Evolutionary conservation across 148 eudicot species (phyloP).

Genomic region (Linanthus parryae): DNA sequence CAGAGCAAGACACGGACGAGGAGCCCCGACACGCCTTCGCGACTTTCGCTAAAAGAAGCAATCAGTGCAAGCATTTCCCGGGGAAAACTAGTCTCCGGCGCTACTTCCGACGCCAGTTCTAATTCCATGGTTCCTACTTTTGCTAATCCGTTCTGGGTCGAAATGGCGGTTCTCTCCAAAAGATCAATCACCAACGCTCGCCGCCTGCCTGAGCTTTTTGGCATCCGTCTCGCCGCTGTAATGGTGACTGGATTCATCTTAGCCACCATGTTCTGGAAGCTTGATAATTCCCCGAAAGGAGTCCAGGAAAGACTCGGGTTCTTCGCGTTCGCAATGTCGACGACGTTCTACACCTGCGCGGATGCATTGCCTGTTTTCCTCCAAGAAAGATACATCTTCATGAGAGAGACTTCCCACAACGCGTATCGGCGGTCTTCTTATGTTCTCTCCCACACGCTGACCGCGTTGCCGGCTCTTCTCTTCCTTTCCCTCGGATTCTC

Average conservation of each 20-base stretch:
- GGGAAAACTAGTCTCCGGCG: conserved; percentile 78
- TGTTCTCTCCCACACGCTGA: conserved; percentile 2
- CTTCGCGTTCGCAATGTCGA: conserved; percentile 86
- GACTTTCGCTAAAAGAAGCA: conserved; percentile 52
- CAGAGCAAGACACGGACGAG: conserved; percentile 13
- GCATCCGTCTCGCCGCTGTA: conserved; percentile 59
- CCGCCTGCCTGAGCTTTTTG: conserved; percentile 62
- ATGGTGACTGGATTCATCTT: conserved; percentile 64
- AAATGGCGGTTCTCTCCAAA: conserved; percentile 51
- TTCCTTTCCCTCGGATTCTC: conserved; percentile 4
- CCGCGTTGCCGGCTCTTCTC: neutral
- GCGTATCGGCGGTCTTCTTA: conserved; percentile 8
- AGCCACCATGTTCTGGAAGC: conserved; percentile 68
- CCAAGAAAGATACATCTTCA: conserved; percentile 9
- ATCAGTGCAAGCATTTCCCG: conserved; percentile 75
- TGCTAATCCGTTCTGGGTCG: conserved; percentile 80
- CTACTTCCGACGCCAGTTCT: conserved; percentile 22
- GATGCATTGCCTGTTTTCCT: conserved; percentile 68
- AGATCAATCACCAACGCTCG: conserved; percentile 59
- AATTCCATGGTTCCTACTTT: conserved; percentile 46
- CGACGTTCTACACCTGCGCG: conserved; percentile 87
- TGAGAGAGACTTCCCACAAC: conserved; percentile 8
- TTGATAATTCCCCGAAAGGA: conserved; percentile 68
- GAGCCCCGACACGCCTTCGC: conserved; percentile 9
- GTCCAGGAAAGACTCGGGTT: conserved; percentile 70